Percentiles rank a stretch among this genome's conserved stretches.
Evolutionary conservation across 2,329 filamentous ascomycete species (phyloP).

Genomic region (Calcarisporium arbuscula): DNA sequence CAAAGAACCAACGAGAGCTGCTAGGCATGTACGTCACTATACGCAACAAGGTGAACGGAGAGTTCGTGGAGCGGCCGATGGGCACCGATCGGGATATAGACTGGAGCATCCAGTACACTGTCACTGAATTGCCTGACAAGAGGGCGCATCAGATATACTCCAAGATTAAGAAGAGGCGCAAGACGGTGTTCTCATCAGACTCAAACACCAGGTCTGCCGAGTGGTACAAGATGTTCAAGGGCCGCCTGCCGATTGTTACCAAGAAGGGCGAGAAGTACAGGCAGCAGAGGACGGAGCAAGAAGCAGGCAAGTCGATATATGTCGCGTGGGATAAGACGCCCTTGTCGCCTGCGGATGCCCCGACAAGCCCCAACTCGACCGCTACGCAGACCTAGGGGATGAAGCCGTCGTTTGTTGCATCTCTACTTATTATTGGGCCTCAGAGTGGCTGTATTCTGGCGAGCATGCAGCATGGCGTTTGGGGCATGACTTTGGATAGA

Average conservation of each 20-base stretch:
- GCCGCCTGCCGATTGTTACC: constrained; percentile 34
- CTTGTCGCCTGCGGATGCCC: constrained; percentile 13
- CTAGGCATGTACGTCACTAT: constrained; percentile 67
- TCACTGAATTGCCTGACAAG: constrained; percentile 52
- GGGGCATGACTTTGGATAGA: too few relatives aligned
- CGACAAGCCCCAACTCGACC: too few relatives aligned
- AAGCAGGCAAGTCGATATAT: constrained; percentile 39
- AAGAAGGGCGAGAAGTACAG: constrained; percentile 54
- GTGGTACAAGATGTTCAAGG: constrained; percentile 42
- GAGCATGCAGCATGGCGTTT: too few relatives aligned
- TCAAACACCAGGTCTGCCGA: constrained; percentile 33
- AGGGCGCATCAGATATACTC: constrained; percentile 48
- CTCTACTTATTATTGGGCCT: too few relatives aligned
- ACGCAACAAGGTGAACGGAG: constrained; percentile 65
- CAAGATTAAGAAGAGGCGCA: constrained; percentile 50
- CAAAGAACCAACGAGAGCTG: constrained; percentile 28
- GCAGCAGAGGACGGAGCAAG: constrained; percentile 43
- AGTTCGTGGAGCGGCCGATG: constrained; percentile 54
- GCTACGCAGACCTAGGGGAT: too few relatives aligned
- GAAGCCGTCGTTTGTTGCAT: too few relatives aligned
- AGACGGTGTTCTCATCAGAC: constrained; percentile 34
- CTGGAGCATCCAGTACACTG: constrained; percentile 75
- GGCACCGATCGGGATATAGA: constrained; percentile 31
- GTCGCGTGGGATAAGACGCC: constrained; percentile 38
- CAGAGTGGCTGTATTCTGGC: too few relatives aligned